Percentiles rank a stretch among this genome's conserved stretches.
Evolutionary conservation across 345 rosid genomes (phyloP).

Genomic region (Hibiscus syriacus): DNA sequence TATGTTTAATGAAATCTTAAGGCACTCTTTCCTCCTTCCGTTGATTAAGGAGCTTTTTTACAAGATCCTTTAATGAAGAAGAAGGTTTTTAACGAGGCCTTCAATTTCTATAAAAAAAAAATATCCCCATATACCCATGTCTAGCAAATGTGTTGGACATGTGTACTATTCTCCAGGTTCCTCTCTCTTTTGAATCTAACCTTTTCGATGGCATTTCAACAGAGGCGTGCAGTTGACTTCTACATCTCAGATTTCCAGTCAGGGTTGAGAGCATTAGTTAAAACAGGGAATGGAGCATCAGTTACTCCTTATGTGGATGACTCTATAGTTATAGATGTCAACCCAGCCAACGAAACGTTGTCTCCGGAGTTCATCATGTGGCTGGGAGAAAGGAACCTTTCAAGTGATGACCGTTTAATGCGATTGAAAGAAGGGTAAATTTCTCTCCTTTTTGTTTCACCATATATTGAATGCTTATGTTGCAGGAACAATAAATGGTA

Average conservation of each 20-base stretch:
- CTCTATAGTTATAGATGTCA: slow-evolving; percentile 32
- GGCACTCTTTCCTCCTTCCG: too few relatives aligned
- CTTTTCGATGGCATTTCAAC: slow-evolving; percentile 19
- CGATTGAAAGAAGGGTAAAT: slow-evolving; percentile 88
- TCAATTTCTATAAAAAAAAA: too few relatives aligned
- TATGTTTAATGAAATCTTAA: too few relatives aligned
- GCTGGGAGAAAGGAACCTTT: slow-evolving; percentile 71
- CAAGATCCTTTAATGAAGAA: too few relatives aligned
- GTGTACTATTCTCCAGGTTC: neutral
- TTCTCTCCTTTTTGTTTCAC: neutral
- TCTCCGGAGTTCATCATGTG: slow-evolving; percentile 84
- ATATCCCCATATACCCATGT: neutral
- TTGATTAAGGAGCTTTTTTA: too few relatives aligned
- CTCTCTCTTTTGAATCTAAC: neutral
- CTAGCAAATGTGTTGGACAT: too few relatives aligned
- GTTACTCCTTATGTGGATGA: slow-evolving; percentile 86
- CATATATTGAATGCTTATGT: neutral
- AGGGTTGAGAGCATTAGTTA: slow-evolving; percentile 92
- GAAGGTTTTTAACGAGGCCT: too few relatives aligned
- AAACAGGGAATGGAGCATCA: slow-evolving; percentile 74
- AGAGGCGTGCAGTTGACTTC: slow-evolving; percentile 97
- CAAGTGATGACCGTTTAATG: slow-evolving; percentile 75
- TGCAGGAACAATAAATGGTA: neutral
- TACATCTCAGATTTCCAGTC: slow-evolving; percentile 98
- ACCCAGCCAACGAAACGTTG: slow-evolving; percentile 55